phyloP scores from a whole-genome alignment of 257 asterid species.

The Solanum tarijense region DNA sequence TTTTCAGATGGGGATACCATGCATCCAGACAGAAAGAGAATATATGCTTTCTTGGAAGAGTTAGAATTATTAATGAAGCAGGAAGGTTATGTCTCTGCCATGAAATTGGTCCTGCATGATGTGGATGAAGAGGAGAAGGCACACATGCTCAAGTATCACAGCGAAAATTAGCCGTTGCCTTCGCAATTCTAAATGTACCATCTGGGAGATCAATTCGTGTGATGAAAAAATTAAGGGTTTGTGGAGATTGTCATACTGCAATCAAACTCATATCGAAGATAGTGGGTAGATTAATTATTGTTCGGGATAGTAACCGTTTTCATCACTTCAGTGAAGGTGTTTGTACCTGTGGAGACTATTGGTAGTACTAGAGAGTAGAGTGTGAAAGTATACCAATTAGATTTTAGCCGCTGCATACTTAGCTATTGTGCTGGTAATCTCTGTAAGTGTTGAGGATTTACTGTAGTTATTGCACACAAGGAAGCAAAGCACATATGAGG shows the following conservation, averaged over 20 bases:
- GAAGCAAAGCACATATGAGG: background rate
- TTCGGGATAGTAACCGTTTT: conserved; percentile 65
- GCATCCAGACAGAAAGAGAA: conserved; percentile 51
- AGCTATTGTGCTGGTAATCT: background rate
- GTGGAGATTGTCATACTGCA: too few relatives aligned
- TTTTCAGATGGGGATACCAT: conserved; percentile 72
- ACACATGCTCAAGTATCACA: too few relatives aligned
- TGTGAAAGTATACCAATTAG: background rate
- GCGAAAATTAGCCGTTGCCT: too few relatives aligned
- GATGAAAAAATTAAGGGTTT: too few relatives aligned
- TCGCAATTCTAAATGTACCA: too few relatives aligned
- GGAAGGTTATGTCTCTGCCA: conserved; percentile 36
- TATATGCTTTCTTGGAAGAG: conserved; percentile 68
- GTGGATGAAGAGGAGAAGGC: too few relatives aligned
- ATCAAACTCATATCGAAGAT: too few relatives aligned
- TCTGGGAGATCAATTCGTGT: too few relatives aligned
- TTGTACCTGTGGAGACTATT: conserved; percentile 90
- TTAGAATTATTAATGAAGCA: conserved; percentile 48
- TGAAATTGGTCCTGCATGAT: too few relatives aligned
- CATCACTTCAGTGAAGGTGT: conserved; percentile 70
- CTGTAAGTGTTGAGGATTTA: background rate
- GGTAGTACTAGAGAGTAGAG: conserved; percentile 27
- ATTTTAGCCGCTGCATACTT: background rate
- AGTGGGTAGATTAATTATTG: too few relatives aligned
- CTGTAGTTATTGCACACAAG: background rate